Base-by-base conservation (phyloP, 164 flowering plant genomes). In the Chloranthus sessilifolius region DNA sequence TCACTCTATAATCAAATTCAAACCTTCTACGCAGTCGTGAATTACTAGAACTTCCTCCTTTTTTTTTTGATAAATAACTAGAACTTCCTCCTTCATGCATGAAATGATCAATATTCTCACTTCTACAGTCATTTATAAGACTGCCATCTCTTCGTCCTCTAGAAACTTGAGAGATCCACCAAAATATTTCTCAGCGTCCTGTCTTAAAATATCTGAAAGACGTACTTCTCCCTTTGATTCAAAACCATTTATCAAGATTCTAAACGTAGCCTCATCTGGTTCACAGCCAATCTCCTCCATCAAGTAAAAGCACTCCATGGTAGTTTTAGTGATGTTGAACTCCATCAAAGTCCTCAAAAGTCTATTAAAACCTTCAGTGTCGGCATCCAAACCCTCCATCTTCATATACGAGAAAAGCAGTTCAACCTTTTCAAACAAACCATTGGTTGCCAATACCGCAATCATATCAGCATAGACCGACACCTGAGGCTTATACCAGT, bases 401-500 rank as follows among this genome's bases (percentile, higher is more conserved):
- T 73, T 75, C 70, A 83, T 45, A 41, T 58, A 59, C 2, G 25
- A 39, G 49, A 62, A 56, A 30, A 82, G 47, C 40, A 63, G 56
- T 11, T 72, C 56, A 31, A 73, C 77, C 56, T 78, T 48, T 16
- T 83, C 81, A 34, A 66, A 47, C 50, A 76, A 48, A 38, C 74
- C 78, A 53, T 80, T 78, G 55, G 45, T 56, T 20, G 74, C 85
- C 60, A 87, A 56, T 45, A 68, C 72, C 4, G 61, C 24, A 40
- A 83, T 66, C 71, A 83, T 69, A 31, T 78, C 82, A 33, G 79
- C 76, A 62, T 80, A 80, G 26, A 78, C 37, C 24, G 58, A 56
- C 8, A 77, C 60, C 53, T 65, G 76, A 42, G 95, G 92, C 71
- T 72, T 83, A 52, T 83, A 83, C 92, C 92, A 87, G 26, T 70